A percentile compares a stretch with the other conserved stretches of the same genome.
Conservation (phyloP, 2,329 filamentous ascomycete genomes). For the Aurifilum marmelostoma region DNA sequence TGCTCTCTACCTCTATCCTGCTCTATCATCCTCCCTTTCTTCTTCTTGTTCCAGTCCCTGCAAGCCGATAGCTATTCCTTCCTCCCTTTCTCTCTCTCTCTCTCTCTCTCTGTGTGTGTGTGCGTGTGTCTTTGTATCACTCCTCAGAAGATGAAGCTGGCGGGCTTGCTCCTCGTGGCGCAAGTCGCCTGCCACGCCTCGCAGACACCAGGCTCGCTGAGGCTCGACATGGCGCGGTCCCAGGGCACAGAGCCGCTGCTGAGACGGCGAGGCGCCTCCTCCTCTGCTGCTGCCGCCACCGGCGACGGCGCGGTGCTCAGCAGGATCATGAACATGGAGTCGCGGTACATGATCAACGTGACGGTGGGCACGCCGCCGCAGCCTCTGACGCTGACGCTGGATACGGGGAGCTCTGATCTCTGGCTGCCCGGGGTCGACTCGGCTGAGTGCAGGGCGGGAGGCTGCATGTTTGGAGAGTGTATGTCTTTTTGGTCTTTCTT, state of each 20-base stretch:
- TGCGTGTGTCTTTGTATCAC: too few relatives aligned
- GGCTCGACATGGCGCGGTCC: slow-evolving; percentile 3
- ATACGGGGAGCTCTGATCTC: slow-evolving; percentile 17
- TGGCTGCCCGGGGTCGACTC: slow-evolving; percentile 6
- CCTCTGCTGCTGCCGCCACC: too few relatives aligned
- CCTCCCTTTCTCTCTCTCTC: background rate
- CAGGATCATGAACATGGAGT: background rate
- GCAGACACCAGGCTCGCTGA: slow-evolving; percentile 4
- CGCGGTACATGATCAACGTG: slow-evolving; percentile 11
- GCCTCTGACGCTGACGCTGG: background rate
- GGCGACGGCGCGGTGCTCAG: background rate
- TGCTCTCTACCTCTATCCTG: too few relatives aligned
- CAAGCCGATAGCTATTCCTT: background rate
- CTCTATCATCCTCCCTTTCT: background rate
- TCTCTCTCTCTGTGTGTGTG: background rate
- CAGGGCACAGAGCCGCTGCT: background rate
- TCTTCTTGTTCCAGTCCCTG: background rate
- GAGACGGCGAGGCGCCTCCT: background rate
- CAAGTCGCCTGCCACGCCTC: background rate
- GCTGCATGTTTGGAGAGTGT: slow-evolving; percentile 10
- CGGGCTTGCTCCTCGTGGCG: background rate
- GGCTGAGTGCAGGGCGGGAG: background rate
- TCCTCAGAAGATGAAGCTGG: background rate
- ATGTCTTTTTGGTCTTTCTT: background rate
- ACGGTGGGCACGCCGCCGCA: slow-evolving; percentile 18